Base-by-base conservation (phyloP, 176 grass and related monocot species). In the Poa annua region DNA sequence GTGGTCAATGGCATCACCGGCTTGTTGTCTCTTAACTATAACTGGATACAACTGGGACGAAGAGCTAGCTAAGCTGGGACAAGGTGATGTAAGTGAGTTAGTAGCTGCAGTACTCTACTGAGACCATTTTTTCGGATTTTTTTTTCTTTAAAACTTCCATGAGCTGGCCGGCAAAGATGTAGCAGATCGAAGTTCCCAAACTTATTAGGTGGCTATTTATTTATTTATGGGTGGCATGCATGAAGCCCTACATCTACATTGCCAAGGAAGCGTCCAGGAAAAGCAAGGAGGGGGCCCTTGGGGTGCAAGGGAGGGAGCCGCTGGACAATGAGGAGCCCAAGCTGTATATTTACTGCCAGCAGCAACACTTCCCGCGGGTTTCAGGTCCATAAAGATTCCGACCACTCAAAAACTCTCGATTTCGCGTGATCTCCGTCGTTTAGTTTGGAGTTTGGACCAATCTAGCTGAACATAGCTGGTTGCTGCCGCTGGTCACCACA, bases 191-290 rank as follows among this genome's bases (percentile, higher is more conserved):
- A 36, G 81, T 80, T 69, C 69, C 60, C 76, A 82, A 57, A 47
- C 60, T 68, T 80, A 19, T 68, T 80, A 19, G 81, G 68, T 84
- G 57, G 57, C 11, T 34, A 67, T 47, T 70, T 44, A 67, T 47
- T 70, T 44, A 22, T 56, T 56, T 42, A 88, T 57, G 59, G 36
- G 20, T 66, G 11, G 7, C 49, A 73, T 73, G 51, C 49, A 73
- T 73, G 51, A 74, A 78, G 34, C 54, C 8, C 34, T 66, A 59
- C 36, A 75, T 38, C 34, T 66, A 59, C 36, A 75, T 38, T 12
- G 48, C 86, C 81, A 84, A 48, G 57, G 21, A 84, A 49, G 48
- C 67, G 48, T 84, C 59, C 49, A 84, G 36, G 48, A n/a, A 75
- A 84, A 84, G 75, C 74, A 78, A 73, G 59, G 59, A 44, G 11